Base-by-base conservation (phyloP, 495 filamentous ascomycete species). In the Oidiodendron maius region DNA sequence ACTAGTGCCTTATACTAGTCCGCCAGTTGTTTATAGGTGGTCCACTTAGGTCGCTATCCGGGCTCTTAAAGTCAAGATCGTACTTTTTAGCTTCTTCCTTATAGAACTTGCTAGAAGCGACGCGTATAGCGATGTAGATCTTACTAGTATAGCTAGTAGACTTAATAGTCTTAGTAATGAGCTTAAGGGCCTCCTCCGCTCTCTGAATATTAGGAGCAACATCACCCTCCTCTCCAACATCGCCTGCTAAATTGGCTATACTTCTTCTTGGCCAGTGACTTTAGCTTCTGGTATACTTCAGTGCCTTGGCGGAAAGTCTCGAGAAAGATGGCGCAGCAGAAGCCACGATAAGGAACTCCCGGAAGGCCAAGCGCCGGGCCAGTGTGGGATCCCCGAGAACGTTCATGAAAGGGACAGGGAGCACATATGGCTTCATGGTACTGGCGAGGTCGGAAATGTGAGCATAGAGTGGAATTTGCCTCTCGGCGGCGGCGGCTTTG, bases 311-410 rank as follows among this genome's bases (percentile, higher is more conserved):
- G 89, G 76, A 98, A 82, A 65, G 83, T 93, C 81, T 98, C 91
- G 58, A 81, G 81, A 98, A 98, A 48, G 86, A 79, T 48, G 87
- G 81, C 55, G 91, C 91, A 43, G 62, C 56, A 30, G 77, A 82
- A 51, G 94, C 93, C 40, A 97, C 94, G 61, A 99, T 96, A 94
- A 99, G 97, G 83, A 99, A 99, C 71, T 99, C 94, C 74, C 97
- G 94, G 85, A 99, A 99, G 53, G 94, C 94, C 48, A 99, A 77
- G 68, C 93, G 89, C 61, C 94, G 94, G 94, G 80, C 94, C 94
- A 56, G 94, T 94, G 76, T 99, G 94, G 61, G 91, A 97, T 54
- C 76, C 77, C 48, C 38, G 52, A 99, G 80, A 64, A 99, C 94
- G 76, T 99, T 99, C 89, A 90, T 87, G 86, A 99, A 99, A 55